Evolutionary conservation across 2,329 filamentous ascomycete genomes (phyloP).

Genomic region (Penicillium hordei): DNA sequence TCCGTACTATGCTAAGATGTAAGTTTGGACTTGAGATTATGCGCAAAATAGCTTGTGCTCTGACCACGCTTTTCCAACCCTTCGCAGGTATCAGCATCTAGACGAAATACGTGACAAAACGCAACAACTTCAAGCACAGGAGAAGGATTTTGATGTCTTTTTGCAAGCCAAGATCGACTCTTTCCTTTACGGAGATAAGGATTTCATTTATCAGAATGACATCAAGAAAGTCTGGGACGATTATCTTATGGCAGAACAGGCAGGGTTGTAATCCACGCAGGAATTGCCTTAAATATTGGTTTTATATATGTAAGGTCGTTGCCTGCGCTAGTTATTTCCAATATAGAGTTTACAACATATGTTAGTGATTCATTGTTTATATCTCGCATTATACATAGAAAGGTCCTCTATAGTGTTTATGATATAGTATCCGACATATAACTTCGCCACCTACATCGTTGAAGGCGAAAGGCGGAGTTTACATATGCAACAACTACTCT

Average conservation of each 20-base stretch:
- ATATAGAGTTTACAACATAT: constrained; percentile 5
- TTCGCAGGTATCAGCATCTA: constrained; percentile 17
- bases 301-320: background rate
- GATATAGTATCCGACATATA: background rate
- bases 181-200: constrained; percentile 36
- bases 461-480: background rate
- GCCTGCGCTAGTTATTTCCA: background rate
- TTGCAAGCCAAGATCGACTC: constrained; percentile 32
- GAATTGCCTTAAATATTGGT: background rate
- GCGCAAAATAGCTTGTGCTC: background rate
- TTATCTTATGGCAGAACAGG: constrained; percentile 4
- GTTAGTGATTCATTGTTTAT: background rate
- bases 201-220: constrained; percentile 47
- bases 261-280: background rate
- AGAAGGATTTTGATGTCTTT: constrained; percentile 29
- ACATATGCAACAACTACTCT: background rate
- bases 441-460: constrained; percentile 56
- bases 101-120: constrained; percentile 16
- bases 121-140: constrained; percentile 16
- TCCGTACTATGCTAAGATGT: constrained; percentile 46
- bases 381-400: too few relatives aligned
- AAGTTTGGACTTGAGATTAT: constrained; percentile 11
- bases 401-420: too few relatives aligned
- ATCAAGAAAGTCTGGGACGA: constrained; percentile 40
- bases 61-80: background rate